These are phyloP conservation scores for Scutellaria galericulata DNA, from an alignment of 257 asterid species.

Conservation along the genomic window DNA sequence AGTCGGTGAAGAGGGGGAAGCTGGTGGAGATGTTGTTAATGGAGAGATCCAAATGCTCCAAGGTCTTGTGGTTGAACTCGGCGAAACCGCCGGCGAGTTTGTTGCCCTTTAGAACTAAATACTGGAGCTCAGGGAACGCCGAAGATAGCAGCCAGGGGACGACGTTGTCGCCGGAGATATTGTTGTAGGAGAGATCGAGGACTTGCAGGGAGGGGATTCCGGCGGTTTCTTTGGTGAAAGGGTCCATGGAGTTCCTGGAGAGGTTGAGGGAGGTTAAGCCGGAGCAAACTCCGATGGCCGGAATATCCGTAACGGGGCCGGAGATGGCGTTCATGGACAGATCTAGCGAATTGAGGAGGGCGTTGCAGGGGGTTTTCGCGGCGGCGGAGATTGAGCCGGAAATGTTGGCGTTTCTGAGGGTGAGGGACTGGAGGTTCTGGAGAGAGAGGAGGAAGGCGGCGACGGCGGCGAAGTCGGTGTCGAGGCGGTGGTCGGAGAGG, in stretches of 20 bases:
- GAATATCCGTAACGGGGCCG: slow-evolving; percentile 64
- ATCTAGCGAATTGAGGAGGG: slow-evolving; percentile 55
- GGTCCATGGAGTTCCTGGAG: slow-evolving; percentile 68
- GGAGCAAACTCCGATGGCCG: slow-evolving; percentile 62
- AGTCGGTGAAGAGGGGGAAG: slow-evolving; percentile 59
- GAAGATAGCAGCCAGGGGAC: slow-evolving; percentile 62
- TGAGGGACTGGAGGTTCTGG: slow-evolving; percentile 61
- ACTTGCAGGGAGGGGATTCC: slow-evolving; percentile 39
- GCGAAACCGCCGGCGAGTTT: slow-evolving; percentile 55
- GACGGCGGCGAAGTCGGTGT: slow-evolving; percentile 54
- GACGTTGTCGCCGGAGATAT: slow-evolving; percentile 58
- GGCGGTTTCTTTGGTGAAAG: slow-evolving; percentile 1
- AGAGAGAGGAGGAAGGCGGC: slow-evolving; percentile 54
- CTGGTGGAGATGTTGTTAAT: slow-evolving; percentile 64
- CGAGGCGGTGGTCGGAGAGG: slow-evolving; percentile 55
- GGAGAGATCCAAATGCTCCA: slow-evolving; percentile 73
- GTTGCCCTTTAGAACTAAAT: slow-evolving; percentile 68
- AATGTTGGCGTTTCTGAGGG: slow-evolving; percentile 58
- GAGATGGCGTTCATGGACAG: slow-evolving; percentile 77
- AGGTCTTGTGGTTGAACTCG: slow-evolving; percentile 50
- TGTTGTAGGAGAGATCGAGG: slow-evolving; percentile 88
- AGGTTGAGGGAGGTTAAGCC: slow-evolving; percentile 61
- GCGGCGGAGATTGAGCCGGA: slow-evolving; percentile 59
- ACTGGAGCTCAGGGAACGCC: slow-evolving; percentile 53
- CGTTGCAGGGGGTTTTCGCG: slow-evolving; percentile 51